Conservation (phyloP, 2,329 filamentous ascomycete genomes). For the Sporothrix dimorphospora region DNA sequence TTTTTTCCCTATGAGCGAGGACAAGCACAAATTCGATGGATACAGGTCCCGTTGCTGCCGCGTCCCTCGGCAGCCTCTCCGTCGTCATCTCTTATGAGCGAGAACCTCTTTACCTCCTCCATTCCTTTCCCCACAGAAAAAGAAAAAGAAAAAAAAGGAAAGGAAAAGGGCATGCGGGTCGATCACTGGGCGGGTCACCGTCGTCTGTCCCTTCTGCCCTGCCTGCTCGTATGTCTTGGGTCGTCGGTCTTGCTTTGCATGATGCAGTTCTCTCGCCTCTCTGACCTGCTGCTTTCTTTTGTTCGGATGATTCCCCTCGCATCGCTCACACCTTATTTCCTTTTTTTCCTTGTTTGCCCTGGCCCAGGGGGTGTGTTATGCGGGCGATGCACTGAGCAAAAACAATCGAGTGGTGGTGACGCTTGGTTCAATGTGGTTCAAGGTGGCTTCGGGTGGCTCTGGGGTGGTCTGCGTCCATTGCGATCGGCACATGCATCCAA, state of each 20-base stretch:
- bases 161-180: background rate
- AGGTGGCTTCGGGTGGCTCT: background rate
- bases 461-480: background rate
- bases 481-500: constrained; percentile 22
- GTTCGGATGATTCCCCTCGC: background rate
- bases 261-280: background rate
- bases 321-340: background rate
- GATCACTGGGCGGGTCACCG: background rate
- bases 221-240: constrained; percentile 15
- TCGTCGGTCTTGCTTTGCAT: background rate
- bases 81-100: background rate
- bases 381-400: background rate
- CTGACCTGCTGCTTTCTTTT: background rate
- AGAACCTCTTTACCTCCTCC: background rate
- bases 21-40: too few relatives aligned
- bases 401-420: background rate
- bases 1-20: background rate
- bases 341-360: background rate
- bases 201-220: too few relatives aligned
- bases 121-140: constrained; percentile 25
- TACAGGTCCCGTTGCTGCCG: background rate
- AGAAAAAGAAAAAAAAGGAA: too few relatives aligned
- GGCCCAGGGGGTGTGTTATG: background rate
- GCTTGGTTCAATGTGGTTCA: background rate
- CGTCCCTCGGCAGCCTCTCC: constrained; percentile 1